These are phyloP conservation scores for Plasmodium gaboni DNA, from an alignment of 169 alveolate species.

Conservation along the genomic window DNA sequence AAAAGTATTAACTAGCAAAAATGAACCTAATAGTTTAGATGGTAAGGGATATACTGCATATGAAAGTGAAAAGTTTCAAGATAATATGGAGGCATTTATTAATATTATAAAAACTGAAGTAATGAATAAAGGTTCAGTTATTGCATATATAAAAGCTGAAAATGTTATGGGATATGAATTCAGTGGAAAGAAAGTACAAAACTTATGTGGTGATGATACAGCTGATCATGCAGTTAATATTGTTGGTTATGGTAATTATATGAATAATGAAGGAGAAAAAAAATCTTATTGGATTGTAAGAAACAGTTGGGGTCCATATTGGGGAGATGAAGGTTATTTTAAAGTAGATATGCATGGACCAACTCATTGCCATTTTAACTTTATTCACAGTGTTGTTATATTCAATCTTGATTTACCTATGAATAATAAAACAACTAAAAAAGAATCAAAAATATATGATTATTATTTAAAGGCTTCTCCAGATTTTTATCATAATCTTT, in stretches of 20 bases:
- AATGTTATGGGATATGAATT: constrained; percentile 28
- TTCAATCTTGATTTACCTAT: constrained; percentile 10
- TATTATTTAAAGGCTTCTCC: constrained; percentile 17
- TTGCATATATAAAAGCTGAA: constrained; percentile 50
- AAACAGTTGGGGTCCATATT: constrained; percentile 49
- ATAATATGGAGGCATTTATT: constrained; percentile 25
- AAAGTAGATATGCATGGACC: constrained; percentile 60
- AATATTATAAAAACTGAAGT: constrained; percentile 35
- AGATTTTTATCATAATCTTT: constrained; percentile 15
- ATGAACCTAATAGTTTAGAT: neutral
- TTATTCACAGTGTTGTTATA: constrained; percentile 28
- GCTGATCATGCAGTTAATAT: constrained; percentile 65
- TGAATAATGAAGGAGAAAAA: constrained; percentile 10
- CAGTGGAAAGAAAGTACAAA: constrained; percentile 63
- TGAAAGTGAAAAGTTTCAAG: neutral
- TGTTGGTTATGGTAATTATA: constrained; percentile 72
- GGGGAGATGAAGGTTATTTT: constrained; percentile 44
- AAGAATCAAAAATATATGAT: neutral
- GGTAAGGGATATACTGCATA: constrained; percentile 4
- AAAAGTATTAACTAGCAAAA: neutral
- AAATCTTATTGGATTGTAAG: constrained; percentile 24
- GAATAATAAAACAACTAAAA: neutral
- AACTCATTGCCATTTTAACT: constrained; percentile 2
- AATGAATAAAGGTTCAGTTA: constrained; percentile 63
- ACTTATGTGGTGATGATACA: constrained; percentile 37